phyloP scores from a whole-genome alignment of 179 eudicot genomes.

The Pouteria campechiana region DNA sequence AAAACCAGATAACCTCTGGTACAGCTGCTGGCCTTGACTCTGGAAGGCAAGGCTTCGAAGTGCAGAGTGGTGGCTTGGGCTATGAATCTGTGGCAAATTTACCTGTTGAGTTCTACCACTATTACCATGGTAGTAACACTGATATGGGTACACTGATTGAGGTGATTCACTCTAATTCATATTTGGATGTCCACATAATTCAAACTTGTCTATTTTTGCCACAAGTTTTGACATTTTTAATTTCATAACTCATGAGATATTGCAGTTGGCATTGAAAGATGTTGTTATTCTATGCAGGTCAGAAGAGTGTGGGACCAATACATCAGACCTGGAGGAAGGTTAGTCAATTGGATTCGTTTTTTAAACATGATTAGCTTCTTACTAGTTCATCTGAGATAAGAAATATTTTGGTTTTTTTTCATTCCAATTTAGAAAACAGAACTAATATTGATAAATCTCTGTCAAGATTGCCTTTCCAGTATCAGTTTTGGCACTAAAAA shows the following conservation, averaged over 20 bases:
- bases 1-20: constrained; percentile 10
- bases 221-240: too few species aligned
- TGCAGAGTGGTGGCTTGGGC: constrained; percentile 27
- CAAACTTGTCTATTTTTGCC: too few species aligned
- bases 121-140: constrained; percentile 91
- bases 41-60: constrained; percentile 26
- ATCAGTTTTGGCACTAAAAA: too few species aligned
- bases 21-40: constrained; percentile 19
- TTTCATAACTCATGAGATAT: too few species aligned
- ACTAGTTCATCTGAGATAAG: too few species aligned
- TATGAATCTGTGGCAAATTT: constrained; percentile 68
- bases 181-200: neutral
- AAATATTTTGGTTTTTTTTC: too few species aligned
- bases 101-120: constrained; percentile 92
- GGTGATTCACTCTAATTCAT: constrained; percentile 26
- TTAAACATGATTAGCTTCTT: too few species aligned
- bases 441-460: too few species aligned
- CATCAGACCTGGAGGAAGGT: constrained; percentile 89
- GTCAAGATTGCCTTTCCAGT: too few species aligned
- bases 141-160: constrained; percentile 97
- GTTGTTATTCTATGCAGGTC: constrained; percentile 40
- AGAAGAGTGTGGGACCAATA: constrained; percentile 91
- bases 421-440: too few species aligned
- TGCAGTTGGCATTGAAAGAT: constrained; percentile 1
- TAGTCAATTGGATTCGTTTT: constrained; percentile 6